Evolutionary conservation across 768 basidiomycete species (phyloP), one percentile per base, ranked within the genome.

Genomic region (Podaxis sp.): DNA sequence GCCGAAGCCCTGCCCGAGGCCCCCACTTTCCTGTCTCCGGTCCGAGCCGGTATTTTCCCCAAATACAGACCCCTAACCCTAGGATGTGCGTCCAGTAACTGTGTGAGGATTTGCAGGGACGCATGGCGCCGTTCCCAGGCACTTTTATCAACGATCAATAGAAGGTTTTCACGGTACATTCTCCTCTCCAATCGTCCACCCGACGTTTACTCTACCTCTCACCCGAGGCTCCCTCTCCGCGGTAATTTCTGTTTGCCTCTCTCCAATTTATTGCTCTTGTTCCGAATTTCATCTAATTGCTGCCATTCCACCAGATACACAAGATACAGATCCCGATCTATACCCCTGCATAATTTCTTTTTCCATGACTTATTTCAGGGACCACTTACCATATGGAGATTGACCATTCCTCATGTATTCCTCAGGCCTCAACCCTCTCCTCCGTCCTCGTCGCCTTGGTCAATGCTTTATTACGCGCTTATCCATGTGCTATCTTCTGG

Each of bases 1-100:
- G 40, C 56, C 56, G 56, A 57, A 57, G 22, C 26, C 56, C 41
- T 13, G 8, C 41, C 40, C 49, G 13, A 28, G 49, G 20, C 6
- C 44, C 44, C 44, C 15, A 46, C 44, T 46, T 20, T 17, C 7
- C 24, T 10, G 22, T 28, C 10, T 22, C 26, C 56, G 56, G 56
- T 15, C 57, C 57, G 58, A 38, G 36, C 58, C 33, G 33, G 48
- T 12, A 15, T 2, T 10, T 49, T 20, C 1, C 5, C 33, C 48
- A 15, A 50, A 28, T 11, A 20, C 49, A 24, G 58, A 38, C 57
- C 57, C 56, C 56, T 46, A 57, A 57, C 56, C 56, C 56, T 33
- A 57, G 15, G 22, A 3, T 3, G 40, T 8, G 10, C 15, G 26
- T 10, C 41, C 56, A 44, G 56, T 50, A 13, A 5, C 10, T 50